Evolutionary conservation across 2,329 filamentous ascomycete species (phyloP), one percentile per base, ranked within the genome.

Genomic region (Fusarium guadeloupense): DNA sequence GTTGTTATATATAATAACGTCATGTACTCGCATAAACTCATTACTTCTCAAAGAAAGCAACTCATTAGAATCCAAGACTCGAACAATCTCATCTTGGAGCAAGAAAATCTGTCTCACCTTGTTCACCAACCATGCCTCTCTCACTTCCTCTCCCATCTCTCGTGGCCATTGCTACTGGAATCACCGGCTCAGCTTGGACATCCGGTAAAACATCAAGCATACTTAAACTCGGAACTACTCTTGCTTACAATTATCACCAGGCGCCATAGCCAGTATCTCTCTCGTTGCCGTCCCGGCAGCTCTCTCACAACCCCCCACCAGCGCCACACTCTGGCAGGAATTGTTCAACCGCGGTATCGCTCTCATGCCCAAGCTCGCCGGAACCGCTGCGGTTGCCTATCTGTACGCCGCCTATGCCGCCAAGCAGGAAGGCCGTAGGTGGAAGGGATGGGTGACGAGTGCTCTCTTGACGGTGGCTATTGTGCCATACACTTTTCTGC

Each of bases 401-500:
- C 56, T 69, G 44, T 75, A 75, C 46, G 72, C 72, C 7, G 74
- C 78, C 9, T 80, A 77, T 35, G 66, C 74, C 25, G 67, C 70
- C 3, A 54, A 54, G 23, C 39, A 63, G 10, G 62, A 64, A 9
- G 71, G 71, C 1, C 62, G 62, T 3, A 54, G 54, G 21, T 80
- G 77, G 78, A 67, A 64, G 43, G 71, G 74, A 2, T 74, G 74
- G 43, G 68, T 64, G 9, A 69, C 64, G 1, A 76, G 74, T 0
- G 77, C 66, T 10, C 66, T 48, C 9, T 67, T 76, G 34, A 70
- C 74, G n/a, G 23, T 78, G 6, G 64, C 58, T 28, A 79, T 80
- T 30, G 70, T 80, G 25, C 77, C 78, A 1, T 80, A 74, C 39
- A 80, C 78, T 1, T 3, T 74, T 10, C n/a, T 68, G 19, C 59